These are phyloP conservation scores for Hondaea fermentalgiana DNA, from an alignment of 108 stramenopile species.

Conservation along the genomic window DNA sequence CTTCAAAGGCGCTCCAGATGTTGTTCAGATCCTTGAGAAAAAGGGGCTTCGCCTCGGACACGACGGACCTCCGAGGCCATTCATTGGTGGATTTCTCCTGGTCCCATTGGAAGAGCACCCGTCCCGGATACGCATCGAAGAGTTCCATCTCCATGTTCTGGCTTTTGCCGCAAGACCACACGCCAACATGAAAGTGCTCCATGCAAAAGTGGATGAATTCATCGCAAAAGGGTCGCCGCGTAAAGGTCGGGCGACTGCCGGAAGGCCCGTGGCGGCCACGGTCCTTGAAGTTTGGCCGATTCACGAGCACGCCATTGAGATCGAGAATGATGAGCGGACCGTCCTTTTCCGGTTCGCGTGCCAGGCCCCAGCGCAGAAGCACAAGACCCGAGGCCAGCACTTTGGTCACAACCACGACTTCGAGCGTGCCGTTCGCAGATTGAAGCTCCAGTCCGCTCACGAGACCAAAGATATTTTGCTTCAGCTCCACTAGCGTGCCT, in stretches of 20 bases:
- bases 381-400: not conserved
- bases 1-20: not conserved
- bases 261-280: not conserved
- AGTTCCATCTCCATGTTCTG: conserved; percentile 21
- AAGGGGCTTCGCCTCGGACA: conserved; percentile 17
- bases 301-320: conserved; percentile 23
- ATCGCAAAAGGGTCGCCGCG: not conserved
- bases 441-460: not conserved
- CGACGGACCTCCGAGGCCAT: conserved; percentile 20
- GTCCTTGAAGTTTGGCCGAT: not conserved
- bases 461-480: not conserved
- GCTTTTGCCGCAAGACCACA: conserved; percentile 14
- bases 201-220: conserved; percentile 22
- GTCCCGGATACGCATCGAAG: not conserved
- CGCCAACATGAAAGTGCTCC: conserved; percentile 19
- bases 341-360: not conserved
- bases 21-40: conserved; percentile 22
- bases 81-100: not conserved
- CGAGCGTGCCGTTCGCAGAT: not conserved
- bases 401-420: not conserved
- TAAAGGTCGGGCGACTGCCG: not conserved
- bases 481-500: not conserved
- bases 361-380: not conserved
- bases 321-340: conserved; percentile 18
- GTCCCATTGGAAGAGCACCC: not conserved